Conservation (phyloP, 805 yeast species). For the Tetrapisispora nanseiensis region DNA sequence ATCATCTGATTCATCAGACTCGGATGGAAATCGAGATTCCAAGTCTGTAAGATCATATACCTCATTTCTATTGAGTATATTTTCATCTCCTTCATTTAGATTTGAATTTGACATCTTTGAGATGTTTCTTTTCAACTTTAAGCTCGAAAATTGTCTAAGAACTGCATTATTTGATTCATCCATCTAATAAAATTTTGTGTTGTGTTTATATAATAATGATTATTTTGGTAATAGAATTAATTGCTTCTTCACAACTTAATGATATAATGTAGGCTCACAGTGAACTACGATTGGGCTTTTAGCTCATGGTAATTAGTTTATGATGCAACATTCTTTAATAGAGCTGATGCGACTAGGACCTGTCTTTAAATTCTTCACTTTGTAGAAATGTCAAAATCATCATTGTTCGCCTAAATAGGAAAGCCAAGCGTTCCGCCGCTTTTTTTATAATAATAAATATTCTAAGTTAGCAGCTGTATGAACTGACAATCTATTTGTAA, state of each 20-base stretch:
- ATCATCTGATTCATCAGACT: background rate
- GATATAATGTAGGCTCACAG: too few relatives aligned
- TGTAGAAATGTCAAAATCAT: background rate
- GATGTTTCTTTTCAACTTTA: background rate
- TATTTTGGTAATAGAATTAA: too few relatives aligned
- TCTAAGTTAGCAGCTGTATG: too few relatives aligned
- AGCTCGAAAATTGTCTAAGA: background rate
- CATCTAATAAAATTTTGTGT: background rate
- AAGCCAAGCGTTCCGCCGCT: background rate
- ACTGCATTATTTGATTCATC: background rate
- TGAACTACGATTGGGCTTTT: too few relatives aligned
- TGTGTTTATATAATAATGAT: background rate
- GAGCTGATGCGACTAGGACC: too few relatives aligned
- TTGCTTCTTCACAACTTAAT: too few relatives aligned
- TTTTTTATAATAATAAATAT: too few relatives aligned
- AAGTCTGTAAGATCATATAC: background rate
- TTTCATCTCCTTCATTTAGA: background rate
- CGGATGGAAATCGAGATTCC: background rate
- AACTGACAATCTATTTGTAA: too few relatives aligned
- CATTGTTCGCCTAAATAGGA: conserved; percentile 2
- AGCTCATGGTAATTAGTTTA: too few relatives aligned
- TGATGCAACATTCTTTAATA: too few relatives aligned
- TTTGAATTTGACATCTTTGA: background rate
- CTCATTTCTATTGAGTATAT: background rate
- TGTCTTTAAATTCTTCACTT: too few relatives aligned